phyloP scores from a whole-genome alignment of 1,139 yeast genomes.

The Scheffersomyces illinoinensis region DNA sequence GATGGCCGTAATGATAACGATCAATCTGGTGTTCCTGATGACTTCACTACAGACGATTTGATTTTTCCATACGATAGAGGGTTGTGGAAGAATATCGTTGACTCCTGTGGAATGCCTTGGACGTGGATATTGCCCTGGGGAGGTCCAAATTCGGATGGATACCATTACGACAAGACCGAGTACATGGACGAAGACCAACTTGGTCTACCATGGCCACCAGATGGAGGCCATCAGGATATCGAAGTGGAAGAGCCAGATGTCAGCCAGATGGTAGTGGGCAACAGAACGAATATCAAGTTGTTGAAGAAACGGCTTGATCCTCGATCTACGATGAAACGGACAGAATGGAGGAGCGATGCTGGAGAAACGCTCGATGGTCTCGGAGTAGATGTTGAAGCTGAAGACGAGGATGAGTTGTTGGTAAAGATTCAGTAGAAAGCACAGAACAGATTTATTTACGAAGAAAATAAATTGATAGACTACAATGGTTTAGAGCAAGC shows the following conservation, averaged over 20 bases:
- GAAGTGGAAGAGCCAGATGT: conserved; percentile 13
- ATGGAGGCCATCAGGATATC: conserved; percentile 57
- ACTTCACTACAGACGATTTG: conserved; percentile 56
- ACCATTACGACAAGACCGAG: conserved; percentile 55
- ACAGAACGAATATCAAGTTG: conserved; percentile 17
- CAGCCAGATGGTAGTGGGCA: conserved; percentile 15
- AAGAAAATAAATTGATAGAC: not conserved
- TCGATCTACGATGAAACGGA: conserved; percentile 28
- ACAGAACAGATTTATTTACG: not conserved
- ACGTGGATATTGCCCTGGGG: conserved; percentile 76
- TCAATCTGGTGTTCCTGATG: conserved; percentile 13
- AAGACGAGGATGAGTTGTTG: conserved; percentile 28
- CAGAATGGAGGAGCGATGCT: conserved; percentile 70
- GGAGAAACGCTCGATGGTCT: conserved; percentile 84
- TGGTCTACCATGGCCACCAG: conserved; percentile 86
- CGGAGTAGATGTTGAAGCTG: conserved; percentile 83
- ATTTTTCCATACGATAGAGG: conserved; percentile 85
- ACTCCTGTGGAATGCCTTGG: conserved; percentile 58
- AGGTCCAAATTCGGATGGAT: conserved; percentile 46
- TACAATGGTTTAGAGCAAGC: not conserved
- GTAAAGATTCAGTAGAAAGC: not conserved
- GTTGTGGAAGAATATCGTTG: conserved; percentile 50
- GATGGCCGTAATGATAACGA: conserved; percentile 4
- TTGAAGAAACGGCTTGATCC: conserved; percentile 22
- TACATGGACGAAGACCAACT: conserved; percentile 57